A percentile compares a stretch with the other conserved stretches of the same genome.
These are phyloP conservation scores for Pichia ethanolica DNA, from an alignment of 805 yeast genomes.

Conservation along the genomic window DNA sequence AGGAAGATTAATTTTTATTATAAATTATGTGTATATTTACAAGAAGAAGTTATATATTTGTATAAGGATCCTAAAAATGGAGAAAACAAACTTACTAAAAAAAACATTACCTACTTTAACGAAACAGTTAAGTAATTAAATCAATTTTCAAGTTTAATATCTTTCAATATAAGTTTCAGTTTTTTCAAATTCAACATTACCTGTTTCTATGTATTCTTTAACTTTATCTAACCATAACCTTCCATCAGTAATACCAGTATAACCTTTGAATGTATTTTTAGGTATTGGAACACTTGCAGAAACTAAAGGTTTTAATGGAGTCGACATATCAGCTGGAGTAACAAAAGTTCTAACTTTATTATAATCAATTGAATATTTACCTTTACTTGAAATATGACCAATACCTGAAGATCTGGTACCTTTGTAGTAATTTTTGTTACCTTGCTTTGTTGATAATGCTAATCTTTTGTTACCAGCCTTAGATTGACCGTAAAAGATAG, in stretches of 20 bases:
- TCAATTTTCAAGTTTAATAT: constrained; percentile 15
- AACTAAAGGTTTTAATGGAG: constrained; percentile 62
- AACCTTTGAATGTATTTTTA: constrained; percentile 63
- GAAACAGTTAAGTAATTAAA: too few species aligned
- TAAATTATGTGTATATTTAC: too few species aligned
- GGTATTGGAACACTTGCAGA: constrained; percentile 67
- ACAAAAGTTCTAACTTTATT: constrained; percentile 83
- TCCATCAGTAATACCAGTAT: constrained; percentile 59
- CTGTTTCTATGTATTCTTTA: constrained; percentile 68
- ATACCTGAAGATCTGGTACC: constrained; percentile 95
- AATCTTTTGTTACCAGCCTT: constrained; percentile 79
- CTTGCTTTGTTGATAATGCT: constrained; percentile 84
- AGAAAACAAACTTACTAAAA: not conserved
- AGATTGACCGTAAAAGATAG: constrained; percentile 70
- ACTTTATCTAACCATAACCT: constrained; percentile 64
- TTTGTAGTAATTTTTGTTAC: constrained; percentile 88
- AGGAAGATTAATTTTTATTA: too few species aligned
- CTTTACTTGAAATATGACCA: constrained; percentile 65
- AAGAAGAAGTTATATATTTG: too few species aligned
- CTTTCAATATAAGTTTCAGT: constrained; percentile 26
- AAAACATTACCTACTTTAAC: not conserved
- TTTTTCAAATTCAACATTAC: constrained; percentile 39
- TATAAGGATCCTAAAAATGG: too few species aligned
- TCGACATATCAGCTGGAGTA: constrained; percentile 47
- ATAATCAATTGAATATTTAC: constrained; percentile 76